Evolutionary conservation across 805 yeast genomes (phyloP), one percentile per base, ranked within the genome.

Genomic region (Suhomyces sp.): DNA sequence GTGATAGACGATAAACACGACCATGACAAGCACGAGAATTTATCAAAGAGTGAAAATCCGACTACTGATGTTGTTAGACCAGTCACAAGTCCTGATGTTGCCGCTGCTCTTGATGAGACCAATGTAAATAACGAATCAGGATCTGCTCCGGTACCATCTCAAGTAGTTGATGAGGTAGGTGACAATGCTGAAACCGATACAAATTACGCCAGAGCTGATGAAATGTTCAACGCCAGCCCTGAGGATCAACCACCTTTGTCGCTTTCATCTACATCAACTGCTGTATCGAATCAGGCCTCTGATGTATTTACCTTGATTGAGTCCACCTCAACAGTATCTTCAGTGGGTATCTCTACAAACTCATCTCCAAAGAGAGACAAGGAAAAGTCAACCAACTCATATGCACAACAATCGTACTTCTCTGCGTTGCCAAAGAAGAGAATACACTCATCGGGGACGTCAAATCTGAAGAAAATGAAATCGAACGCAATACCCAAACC

Each of bases 1-100:
- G 75, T 81, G 12, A 70, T 81, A 23, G 76, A 77, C 53, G 81
- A 77, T 44, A 53, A 55, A 4, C 88, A 81, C 54, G 74, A 81
- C 43, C 88, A 81, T 51, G n/a, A n/a, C n/a, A n/a, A n/a, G n/a
- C n/a, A n/a, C n/a, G n/a, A n/a, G n/a, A n/a, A n/a, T n/a, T n/a
- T n/a, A n/a, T n/a, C n/a, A n/a, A n/a, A n/a, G n/a, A n/a, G n/a
- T n/a, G n/a, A n/a, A n/a, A n/a, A n/a, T n/a, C n/a, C n/a, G n/a
- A n/a, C n/a, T n/a, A n/a, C n/a, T n/a, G n/a, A n/a, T n/a, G n/a
- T n/a, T n/a, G n/a, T n/a, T n/a, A n/a, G n/a, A n/a, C n/a, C n/a
- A n/a, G n/a, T n/a, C n/a, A n/a, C n/a, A n/a, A n/a, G n/a, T n/a
- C n/a, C n/a, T n/a, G n/a, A n/a, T n/a, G n/a, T n/a, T n/a, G n/a